Evolutionary conservation across 257 asterid species (phyloP), one percentile per base, ranked within the genome.

Genomic region (Solanum arcanum): DNA sequence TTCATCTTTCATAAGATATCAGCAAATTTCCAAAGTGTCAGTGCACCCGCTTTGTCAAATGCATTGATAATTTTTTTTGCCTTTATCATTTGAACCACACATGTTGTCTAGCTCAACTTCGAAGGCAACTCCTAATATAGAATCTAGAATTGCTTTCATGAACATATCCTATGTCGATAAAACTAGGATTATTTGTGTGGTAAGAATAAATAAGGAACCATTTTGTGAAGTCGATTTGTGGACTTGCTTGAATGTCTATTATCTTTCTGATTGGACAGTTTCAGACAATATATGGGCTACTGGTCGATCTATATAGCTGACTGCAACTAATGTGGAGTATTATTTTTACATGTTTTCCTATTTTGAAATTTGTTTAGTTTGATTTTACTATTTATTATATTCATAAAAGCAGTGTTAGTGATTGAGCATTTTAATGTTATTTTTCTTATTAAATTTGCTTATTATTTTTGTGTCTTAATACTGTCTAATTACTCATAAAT

Each of bases 71-170:
- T 31, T 90, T 49, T 75, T 83, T 18, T 49, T 60, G 60, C 94
- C 94, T 89, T 91, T 92, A 84, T 93, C 94, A 15, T 89, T 92
- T 33, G 94, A 87, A 64, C 94, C 96, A 80, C 92, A 91, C 94
- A 92, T 90, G 70, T 91, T 91, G 86, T 92, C 93, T 68, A 93
- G 77, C 25, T 93, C 95, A 44, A 91, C 92, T 41, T 93, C 96
- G 35, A 91, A 93, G 1, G 92, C 91, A 47, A 93, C 92, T 87
- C 83, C 91, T 76, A 91, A 92, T 15, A 93, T 90, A 3, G 96
- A 92, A 87, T 93, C 96, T 84, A 93, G 59, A 72, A 92, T 89
- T 83, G 94, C 82, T 85, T 92, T 92, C 94, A 92, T 92, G 80
- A 93, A 89, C 59, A 90, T 92, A 64, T 91, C 96, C 96, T 92